phyloP scores from a whole-genome alignment of 2,329 filamentous ascomycete species.

The Arthrobotrys megalospora region DNA sequence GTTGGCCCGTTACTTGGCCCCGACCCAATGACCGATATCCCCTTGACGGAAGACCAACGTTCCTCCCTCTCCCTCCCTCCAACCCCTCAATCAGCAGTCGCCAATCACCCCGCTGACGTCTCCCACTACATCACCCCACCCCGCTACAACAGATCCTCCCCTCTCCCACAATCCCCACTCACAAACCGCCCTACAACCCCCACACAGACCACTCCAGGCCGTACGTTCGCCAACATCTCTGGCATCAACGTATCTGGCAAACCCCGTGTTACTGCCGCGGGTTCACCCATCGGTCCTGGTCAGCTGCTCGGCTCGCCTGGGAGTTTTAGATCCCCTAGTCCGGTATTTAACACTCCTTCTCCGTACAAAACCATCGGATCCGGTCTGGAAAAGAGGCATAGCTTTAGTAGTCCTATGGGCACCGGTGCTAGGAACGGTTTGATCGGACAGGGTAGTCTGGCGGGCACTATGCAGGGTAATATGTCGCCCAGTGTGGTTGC shows the following conservation, averaged over 20 bases:
- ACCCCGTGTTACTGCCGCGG: conserved; percentile 46
- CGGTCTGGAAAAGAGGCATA: conserved; percentile 48
- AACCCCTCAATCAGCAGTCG: conserved; percentile 28
- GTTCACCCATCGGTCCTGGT: conserved; percentile 48
- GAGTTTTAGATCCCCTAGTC: conserved; percentile 47
- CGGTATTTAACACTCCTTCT: conserved; percentile 49
- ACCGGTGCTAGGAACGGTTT: conserved; percentile 20
- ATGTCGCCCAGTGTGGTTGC: conserved; percentile 54
- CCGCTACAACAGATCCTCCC: conserved; percentile 57
- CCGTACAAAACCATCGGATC: conserved; percentile 49
- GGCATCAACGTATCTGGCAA: conserved; percentile 28
- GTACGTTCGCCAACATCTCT: conserved; percentile 41
- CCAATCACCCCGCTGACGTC: conserved; percentile 29
- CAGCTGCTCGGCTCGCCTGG: conserved; percentile 50
- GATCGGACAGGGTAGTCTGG: conserved; percentile 49
- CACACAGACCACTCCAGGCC: conserved; percentile 37
- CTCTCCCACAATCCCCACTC: conserved; percentile 39
- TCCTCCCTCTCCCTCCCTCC: conserved; percentile 55
- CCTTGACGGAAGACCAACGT: conserved; percentile 56
- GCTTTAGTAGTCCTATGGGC: conserved; percentile 54
- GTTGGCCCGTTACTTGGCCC: conserved; percentile 51
- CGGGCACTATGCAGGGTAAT: conserved; percentile 12
- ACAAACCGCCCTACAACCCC: conserved; percentile 39
- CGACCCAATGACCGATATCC: conserved; percentile 50
- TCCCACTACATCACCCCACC: conserved; percentile 58